Base-by-base conservation (phyloP, 2,329 filamentous ascomycete species). In the Sporothrix pseudoabietina region DNA sequence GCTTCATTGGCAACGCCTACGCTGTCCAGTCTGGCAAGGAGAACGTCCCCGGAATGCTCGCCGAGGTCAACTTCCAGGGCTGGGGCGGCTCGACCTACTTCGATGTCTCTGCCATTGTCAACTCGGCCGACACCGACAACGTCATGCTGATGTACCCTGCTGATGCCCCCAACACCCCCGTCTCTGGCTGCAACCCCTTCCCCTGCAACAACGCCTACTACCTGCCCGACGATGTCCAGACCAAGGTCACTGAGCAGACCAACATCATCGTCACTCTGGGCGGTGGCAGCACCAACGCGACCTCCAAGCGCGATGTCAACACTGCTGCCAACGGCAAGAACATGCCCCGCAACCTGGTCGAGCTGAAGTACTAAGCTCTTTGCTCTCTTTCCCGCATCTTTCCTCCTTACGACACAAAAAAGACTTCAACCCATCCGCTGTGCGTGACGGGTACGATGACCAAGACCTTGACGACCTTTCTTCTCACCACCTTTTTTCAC, bases 71-170 rank as follows among this genome's bases (percentile, higher is more conserved):
- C 76, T 80, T 79, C 78, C 79, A 84, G 75, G 80, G 78, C 69
- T 84, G 73, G 74, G 77, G 74, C 44, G 81, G 78, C 52, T 54
- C 77, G 22, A 83, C 80, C 76, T 85, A 78, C 78, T 85, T 82
- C 71, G 84, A 85, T 74, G 82, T 85, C 68, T 85, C 83, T 14
- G 83, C 84, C 76, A 83, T 85, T 71, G 81, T 84, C 77, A 80
- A 84, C 78, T 78, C 82, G 19, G 65, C 78, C 71, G 83, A 85
- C 77, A 74, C 76, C 66, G 74, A 80, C 69, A 83, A 82, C 77
- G 79, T 85, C 69, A 80, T 83, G 77, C 74, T 79, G 78, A 79
- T 85, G 74, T 83, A 80, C 78, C 82, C 82, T 1, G 75, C 77
- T 16, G 74, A 74, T 39, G 69, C 49, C 14, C 49, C 75, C 71